Conservation (phyloP, 345 rosid genomes). For the Erodium maritimum region DNA sequence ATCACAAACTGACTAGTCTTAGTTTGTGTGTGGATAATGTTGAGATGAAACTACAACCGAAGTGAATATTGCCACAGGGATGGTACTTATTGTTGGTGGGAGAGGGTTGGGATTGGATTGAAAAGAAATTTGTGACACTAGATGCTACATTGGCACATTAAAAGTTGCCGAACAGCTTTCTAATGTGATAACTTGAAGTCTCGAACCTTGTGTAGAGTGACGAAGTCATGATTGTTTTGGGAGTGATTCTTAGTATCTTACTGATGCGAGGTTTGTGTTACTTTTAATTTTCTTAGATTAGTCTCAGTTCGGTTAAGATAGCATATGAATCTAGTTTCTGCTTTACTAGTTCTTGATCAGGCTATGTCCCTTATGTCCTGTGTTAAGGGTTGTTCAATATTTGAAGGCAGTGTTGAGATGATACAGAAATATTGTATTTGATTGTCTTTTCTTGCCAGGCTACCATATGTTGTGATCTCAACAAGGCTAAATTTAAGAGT, state of each 20-base stretch:
- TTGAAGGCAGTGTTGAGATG: not conserved
- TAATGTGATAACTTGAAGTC: not conserved
- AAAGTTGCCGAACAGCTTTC: not conserved
- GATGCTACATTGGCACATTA: too few species aligned
- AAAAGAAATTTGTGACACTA: too few species aligned
- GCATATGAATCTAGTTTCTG: not conserved
- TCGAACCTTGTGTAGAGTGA: not conserved
- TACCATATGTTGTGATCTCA: not conserved
- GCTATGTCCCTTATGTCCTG: not conserved
- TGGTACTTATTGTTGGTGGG: too few species aligned
- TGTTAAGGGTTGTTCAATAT: not conserved
- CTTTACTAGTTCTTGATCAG: too few species aligned
- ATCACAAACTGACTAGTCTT: too few species aligned
- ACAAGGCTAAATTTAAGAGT: not conserved
- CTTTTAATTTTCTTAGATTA: not conserved
- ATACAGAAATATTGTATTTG: not conserved
- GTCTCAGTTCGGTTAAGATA: not conserved
- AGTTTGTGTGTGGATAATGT: too few species aligned
- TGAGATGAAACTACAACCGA: too few species aligned
- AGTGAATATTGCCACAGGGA: too few species aligned
- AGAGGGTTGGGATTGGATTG: too few species aligned
- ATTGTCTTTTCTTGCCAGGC: not conserved
- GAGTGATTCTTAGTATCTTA: not conserved
- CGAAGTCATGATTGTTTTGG: not conserved
- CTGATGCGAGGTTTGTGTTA: not conserved